Evolutionary conservation across 2,329 filamentous ascomycete species (phyloP).

Genomic region (Sphaerulina vaccinii): DNA sequence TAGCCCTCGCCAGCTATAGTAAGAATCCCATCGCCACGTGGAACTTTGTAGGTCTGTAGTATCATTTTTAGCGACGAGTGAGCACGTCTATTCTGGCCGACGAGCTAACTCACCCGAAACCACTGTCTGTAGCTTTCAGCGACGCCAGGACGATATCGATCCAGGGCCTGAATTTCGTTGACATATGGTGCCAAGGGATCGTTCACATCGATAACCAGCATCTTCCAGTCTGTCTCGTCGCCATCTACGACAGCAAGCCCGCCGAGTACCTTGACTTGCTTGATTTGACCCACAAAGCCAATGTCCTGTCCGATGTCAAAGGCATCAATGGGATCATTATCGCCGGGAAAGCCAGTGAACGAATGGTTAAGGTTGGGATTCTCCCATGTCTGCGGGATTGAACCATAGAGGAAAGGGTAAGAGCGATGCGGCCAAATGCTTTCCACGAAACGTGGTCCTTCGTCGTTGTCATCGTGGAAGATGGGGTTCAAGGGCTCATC

Average conservation of each 20-base stretch:
- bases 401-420: constrained; percentile 7
- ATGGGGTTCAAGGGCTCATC: constrained; percentile 4
- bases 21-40: constrained; percentile 2
- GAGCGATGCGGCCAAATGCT: constrained; percentile 7
- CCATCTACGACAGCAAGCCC: constrained; percentile 1
- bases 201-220: constrained; percentile 1
- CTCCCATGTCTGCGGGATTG: constrained; percentile 7
- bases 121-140: constrained; percentile 6
- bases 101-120: constrained; percentile 3
- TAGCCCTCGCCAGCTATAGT: constrained; percentile 1
- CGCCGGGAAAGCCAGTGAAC: not conserved
- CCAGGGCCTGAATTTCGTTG: constrained; percentile 1
- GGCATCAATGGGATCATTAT: constrained; percentile 7
- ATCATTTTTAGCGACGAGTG: no score
- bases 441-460: constrained; percentile 1
- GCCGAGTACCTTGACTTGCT: constrained; percentile 2
- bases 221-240: constrained; percentile 6
- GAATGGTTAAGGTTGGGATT: constrained; percentile 4
- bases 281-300: not conserved
- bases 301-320: constrained; percentile 3
- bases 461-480: constrained; percentile 7
- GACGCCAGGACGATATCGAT: constrained; percentile 1
- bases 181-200: constrained; percentile 1
- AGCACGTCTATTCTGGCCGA: not conserved
- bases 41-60: constrained; percentile 4